Evolutionary conservation across 2,329 filamentous ascomycete genomes (phyloP), one percentile per base, ranked within the genome.

Genomic region (Neonectria coccinea): DNA sequence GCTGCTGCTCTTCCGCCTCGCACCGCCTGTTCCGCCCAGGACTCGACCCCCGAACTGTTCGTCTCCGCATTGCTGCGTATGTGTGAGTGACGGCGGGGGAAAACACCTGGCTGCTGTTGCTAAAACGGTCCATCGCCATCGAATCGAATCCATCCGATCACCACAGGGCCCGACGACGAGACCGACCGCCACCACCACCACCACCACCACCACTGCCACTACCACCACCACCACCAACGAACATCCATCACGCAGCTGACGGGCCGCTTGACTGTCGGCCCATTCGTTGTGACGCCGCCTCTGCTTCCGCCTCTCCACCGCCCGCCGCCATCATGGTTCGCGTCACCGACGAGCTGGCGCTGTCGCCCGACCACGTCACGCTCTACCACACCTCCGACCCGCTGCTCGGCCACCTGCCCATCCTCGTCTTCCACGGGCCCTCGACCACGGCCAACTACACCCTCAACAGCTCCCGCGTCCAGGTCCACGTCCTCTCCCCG

Each of bases 341-440:
- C 82, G 87, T 95, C 79, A 91, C 88, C 74, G 89, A 91, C 71
- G 90, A 93, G 80, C 87, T 94, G 83, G 89, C 89, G 76, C 86
- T 97, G 79, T 91, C 92, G 79, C 86, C 92, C 78, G 92, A 95
- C 79, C 86, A 92, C 78, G 88, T 97, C 79, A 90, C 88, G 76
- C 92, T 97, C 75, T 98, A 97, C 85, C 91, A 97, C 81, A 89
- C 93, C 73, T 91, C 90, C 78, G 96, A 99, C 80, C 89, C 93
- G 66, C 84, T 94, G 70, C 90, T 97, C 61, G 91, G 91, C 79
- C 87, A 94, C 81, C 85, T 94, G 67, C 89, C 94, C 56, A 85
- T 98, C 72, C 86, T 98, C 71, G 86, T 97, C 79, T 97, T 98
- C 85, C 93, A 97, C 79, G 95, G 95, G 14, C 89, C 94, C 16